Base-by-base conservation (phyloP, 2,329 filamentous ascomycete species). In the Clarireedia paspali region DNA sequence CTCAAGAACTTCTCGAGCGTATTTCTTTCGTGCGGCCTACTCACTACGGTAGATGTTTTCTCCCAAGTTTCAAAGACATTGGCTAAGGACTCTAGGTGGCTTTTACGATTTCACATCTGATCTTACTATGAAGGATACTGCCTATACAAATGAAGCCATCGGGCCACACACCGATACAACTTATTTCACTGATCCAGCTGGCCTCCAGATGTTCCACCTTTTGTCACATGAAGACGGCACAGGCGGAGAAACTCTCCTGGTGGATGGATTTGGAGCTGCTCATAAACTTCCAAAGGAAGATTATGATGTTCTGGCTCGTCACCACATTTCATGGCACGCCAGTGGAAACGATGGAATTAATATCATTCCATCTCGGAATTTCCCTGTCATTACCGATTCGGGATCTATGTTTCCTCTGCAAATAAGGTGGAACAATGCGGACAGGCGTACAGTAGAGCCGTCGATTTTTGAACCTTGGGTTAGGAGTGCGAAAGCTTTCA, bases 401-500 rank as follows among this genome's bases (percentile, higher is more conserved):
- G 4, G 23, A 42, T 39, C n/a, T 40, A 10, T n/a, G 12, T 2
- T 15, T 0, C 64, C 10, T 12, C 72, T 78, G 30, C 85, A 90
- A 55, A 77, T 97, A 6, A 80, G 92, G 53, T 99, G 94, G 94
- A 99, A 99, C 70, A 92, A 91, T 61, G 87, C 90, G 60, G 94
- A 97, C 70, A 79, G 94, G 42, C 89, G 88, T 89, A 58, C 80
- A 1, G 53, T 64, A 12, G 39, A 48, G 6, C 36, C 63, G 5
- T 34, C 14, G 9, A 47, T 54, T 6, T 49, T 48, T 14, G 9
- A 47, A 36, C 26, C 26, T 7, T 97, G 92, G 91, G 97, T 96
- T 68, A 71, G 75, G 20, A 91, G 92, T 0, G 91, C 91, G 14
- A 77, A 81, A 51, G 83, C 83, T 64, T 97, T 86, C 77, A 77